phyloP scores from a whole-genome alignment of 2,329 filamentous ascomycete species.

The Rhinocladiella similis region DNA sequence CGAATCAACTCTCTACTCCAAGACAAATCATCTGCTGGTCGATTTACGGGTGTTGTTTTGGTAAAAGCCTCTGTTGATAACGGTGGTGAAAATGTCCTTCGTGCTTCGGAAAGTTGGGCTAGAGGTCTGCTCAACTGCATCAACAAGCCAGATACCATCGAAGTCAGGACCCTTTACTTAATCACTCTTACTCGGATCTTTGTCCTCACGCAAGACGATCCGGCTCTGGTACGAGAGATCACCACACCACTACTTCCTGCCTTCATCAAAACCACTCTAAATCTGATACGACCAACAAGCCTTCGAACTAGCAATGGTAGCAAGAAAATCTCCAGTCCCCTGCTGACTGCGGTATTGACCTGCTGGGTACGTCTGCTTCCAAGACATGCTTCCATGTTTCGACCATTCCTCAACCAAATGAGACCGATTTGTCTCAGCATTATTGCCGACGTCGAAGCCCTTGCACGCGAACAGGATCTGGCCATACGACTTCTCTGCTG shows the following conservation, averaged over 20 bases:
- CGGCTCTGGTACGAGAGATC: conserved; percentile 81
- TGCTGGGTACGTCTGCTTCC: conserved; percentile 72
- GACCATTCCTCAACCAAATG: conserved; percentile 71
- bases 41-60: conserved; percentile 75
- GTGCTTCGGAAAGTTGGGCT: conserved; percentile 73
- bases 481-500: conserved; percentile 67
- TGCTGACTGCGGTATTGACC: conserved; percentile 69
- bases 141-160: conserved; percentile 73
- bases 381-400: conserved; percentile 80
- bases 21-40: conserved; percentile 70
- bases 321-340: conserved; percentile 35
- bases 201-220: conserved; percentile 75
- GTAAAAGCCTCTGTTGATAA: conserved; percentile 76
- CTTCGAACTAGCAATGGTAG: conserved; percentile 10
- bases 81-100: conserved; percentile 73
- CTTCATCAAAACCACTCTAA: conserved; percentile 72
- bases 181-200: conserved; percentile 82
- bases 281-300: conserved; percentile 51
- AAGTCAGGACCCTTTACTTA: conserved; percentile 74
- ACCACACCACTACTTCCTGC: conserved; percentile 76
- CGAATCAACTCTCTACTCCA: conserved; percentile 75
- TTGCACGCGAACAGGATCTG: conserved; percentile 55
- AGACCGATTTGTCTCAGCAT: conserved; percentile 60
- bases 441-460: conserved; percentile 57
- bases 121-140: conserved; percentile 72